A percentile compares a stretch with the other conserved stretches of the same genome.
Evolutionary conservation across 1,284 basidiomycete species (phyloP).

Genomic region (Tylopilus sp.): DNA sequence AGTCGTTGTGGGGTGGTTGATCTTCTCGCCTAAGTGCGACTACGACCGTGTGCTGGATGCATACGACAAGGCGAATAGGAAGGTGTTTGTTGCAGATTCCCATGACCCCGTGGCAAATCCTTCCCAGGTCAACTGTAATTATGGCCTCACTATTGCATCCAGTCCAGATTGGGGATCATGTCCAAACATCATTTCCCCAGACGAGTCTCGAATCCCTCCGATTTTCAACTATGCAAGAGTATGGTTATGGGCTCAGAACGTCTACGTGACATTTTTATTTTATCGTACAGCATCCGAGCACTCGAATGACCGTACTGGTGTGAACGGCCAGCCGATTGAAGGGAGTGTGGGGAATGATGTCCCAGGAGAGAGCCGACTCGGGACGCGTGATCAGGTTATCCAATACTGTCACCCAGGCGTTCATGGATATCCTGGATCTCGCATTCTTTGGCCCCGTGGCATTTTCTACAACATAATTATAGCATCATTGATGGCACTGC

Average conservation of each 20-base stretch:
- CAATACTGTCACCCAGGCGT: slow-evolving; percentile 33
- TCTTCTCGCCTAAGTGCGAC: slow-evolving; percentile 55
- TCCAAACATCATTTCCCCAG: slow-evolving; percentile 24
- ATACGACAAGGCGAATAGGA: slow-evolving; percentile 44
- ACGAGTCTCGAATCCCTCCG: slow-evolving; percentile 37
- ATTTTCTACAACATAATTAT: slow-evolving; percentile 46
- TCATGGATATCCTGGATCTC: slow-evolving; percentile 5
- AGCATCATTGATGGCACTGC: slow-evolving; percentile 46
- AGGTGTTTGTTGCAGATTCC: slow-evolving; percentile 11
- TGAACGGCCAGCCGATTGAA: not conserved
- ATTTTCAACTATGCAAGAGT: slow-evolving; percentile 46
- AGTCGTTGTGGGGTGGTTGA: slow-evolving; percentile 54
- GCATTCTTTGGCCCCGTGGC: slow-evolving; percentile 39
- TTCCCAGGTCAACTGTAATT: slow-evolving; percentile 15
- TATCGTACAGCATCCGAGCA: slow-evolving; percentile 36
- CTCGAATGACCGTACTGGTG: slow-evolving; percentile 9
- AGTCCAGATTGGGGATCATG: slow-evolving; percentile 12
- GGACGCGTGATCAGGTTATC: slow-evolving; percentile 39
- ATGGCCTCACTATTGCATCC: slow-evolving; percentile 33
- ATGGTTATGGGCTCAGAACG: slow-evolving; percentile 37
- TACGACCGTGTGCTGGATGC: slow-evolving; percentile 44
- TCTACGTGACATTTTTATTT: slow-evolving; percentile 26
- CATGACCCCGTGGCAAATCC: slow-evolving; percentile 1
- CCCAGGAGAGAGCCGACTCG: slow-evolving; percentile 30
- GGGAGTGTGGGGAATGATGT: not conserved